These are phyloP conservation scores for Trichoderma breve DNA, from an alignment of 2,329 filamentous ascomycete species.

Conservation along the genomic window DNA sequence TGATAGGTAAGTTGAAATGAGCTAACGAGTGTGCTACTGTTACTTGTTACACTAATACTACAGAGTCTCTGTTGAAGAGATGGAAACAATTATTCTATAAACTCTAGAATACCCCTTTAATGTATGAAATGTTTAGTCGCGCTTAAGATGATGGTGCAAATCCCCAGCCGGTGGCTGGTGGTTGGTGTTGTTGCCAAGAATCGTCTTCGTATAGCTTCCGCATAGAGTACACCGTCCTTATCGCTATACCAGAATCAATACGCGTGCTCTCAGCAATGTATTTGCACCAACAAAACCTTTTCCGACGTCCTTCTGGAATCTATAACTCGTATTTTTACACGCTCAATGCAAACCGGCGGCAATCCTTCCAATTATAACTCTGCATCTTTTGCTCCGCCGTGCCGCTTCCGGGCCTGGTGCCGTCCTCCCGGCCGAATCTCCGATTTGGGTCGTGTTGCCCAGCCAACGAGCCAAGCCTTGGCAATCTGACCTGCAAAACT, in stretches of 20 bases:
- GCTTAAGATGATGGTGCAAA: background rate
- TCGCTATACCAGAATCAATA: background rate
- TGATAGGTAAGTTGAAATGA: background rate
- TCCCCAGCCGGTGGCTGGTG: background rate
- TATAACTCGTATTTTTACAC: background rate
- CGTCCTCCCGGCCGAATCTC: slow-evolving; percentile 6
- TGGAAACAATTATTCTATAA: background rate
- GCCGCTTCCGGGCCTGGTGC: slow-evolving; percentile 12
- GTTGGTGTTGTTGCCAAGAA: background rate
- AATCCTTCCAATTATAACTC: background rate
- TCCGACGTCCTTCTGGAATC: background rate
- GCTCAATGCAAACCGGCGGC: background rate
- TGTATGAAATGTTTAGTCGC: background rate
- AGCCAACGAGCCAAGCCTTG: slow-evolving; percentile 12
- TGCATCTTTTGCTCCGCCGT: background rate
- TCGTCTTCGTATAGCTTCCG: background rate
- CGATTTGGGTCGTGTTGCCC: slow-evolving; percentile 3
- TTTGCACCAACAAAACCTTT: background rate
- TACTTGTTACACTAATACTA: background rate
- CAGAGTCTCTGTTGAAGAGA: background rate
- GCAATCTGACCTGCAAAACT: slow-evolving; percentile 8
- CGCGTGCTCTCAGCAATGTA: background rate
- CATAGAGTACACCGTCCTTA: background rate
- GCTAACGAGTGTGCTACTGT: background rate
- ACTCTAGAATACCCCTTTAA: background rate